Evolutionary conservation across 2,329 filamentous ascomycete species (phyloP), one percentile per base, ranked within the genome.

Genomic region (Fusarium humuli): DNA sequence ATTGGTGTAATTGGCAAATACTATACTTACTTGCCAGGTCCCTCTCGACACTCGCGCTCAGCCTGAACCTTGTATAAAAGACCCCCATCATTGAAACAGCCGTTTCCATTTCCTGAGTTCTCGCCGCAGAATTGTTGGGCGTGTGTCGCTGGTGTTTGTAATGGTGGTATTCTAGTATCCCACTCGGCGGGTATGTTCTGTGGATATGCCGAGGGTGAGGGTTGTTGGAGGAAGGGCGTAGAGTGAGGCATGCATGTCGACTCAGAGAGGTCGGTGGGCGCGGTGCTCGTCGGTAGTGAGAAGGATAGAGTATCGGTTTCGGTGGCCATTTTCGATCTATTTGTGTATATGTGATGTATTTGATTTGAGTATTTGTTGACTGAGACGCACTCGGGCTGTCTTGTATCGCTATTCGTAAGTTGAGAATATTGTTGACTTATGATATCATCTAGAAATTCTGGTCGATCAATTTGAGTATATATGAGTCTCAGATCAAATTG

Each of bases 281-380:
- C 76, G 18, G 77, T 79, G 40, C 76, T 77, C 12, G 77, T 75
- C 18, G 76, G 77, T 29, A 79, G 61, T 48, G 75, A 79, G 41
- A 77, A 62, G 7, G 77, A 78, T 34, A 78, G 48, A 14, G 77
- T 78, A 40, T 79, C 77, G 37, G 77, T 79, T 41, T 79, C 76
- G 71, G 77, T 79, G 20, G 74, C 70, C 76, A 79, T 79, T 67
- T 49, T 65, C 49, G 46, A 23, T 48, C 6, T 34, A 7, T 57
- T 22, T 9, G n/a, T 41, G 23, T 63, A 23, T 13, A 32, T 32
- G 20, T 48, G 49, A n/a, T 64, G 45, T 47, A 37, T 46, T 40
- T 29, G 49, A 29, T 25, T 23, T 49, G 52, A 49, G 20, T 47
- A 42, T 27, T 42, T 58, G 52, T 53, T 44, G 41, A 20, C 7